Evolutionary conservation across 495 filamentous ascomycete species (phyloP), one percentile per base, ranked within the genome.

Genomic region (Glarea lozoyensis): DNA sequence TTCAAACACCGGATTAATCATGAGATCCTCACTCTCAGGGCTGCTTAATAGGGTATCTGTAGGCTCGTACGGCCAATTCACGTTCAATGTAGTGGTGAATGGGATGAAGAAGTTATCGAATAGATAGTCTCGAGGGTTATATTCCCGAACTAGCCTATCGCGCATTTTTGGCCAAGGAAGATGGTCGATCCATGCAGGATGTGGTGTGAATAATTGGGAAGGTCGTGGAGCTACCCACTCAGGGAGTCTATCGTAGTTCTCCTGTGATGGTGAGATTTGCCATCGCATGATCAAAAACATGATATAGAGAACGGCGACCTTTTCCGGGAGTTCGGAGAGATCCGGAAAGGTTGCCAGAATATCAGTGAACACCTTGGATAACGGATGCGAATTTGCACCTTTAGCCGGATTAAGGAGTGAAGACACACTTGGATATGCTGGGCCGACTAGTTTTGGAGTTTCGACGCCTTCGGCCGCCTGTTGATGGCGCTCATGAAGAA

Each of bases 201-300:
- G 86, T 1, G 73, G 59, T 0, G 59, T 67, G 20, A 73, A 64
- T 10, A 81, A 61, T 57, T 89, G 85, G 7, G 67, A 66, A 0
- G 72, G 64, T 1, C 72, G 60, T 9, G 86, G 84, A 0, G 67
- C 70, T 12, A 79, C 57, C 75, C 77, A 88, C 1, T 74, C 61
- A 0, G 86, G 85, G 2, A 92, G 56, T 5, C 84, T 69, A 15
- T 78, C 68, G 55, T 82, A 87, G 60, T 84, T 88, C 48, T 84
- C 80, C 34, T 64, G 67, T 3, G 85, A 86, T 0, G 85, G 85
- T 9, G 64, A 68, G 17, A 93, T 78, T 53, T 81, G 78, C 85
- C 85, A 93, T 2, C 86, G 78, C 81, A 88, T 86, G 38, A 86
- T 54, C 7, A 87, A 72, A 59, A 89, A 90, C 85, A 88, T 90